Conservation (phyloP, 768 basidiomycete genomes). For the Rhodotorula taiwanensis region DNA sequence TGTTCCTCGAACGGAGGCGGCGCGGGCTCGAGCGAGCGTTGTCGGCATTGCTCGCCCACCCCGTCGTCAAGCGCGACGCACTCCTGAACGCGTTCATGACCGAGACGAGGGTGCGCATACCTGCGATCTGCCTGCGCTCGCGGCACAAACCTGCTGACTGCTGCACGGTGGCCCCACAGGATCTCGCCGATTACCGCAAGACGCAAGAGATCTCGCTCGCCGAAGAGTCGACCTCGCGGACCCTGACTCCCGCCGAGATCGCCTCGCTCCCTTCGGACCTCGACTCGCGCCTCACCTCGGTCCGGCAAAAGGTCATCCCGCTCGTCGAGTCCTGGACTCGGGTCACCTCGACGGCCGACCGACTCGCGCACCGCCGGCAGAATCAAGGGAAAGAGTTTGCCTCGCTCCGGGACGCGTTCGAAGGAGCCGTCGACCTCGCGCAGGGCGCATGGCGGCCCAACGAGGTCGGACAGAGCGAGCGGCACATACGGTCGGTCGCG, state of each 20-base stretch:
- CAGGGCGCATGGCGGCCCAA: conserved; percentile 12
- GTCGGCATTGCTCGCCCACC: conserved; percentile 83
- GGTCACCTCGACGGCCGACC: conserved; percentile 77
- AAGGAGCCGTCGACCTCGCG: conserved; percentile 51
- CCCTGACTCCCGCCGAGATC: conserved; percentile 50
- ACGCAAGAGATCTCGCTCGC: conserved; percentile 58
- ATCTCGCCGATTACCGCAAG: conserved; percentile 84
- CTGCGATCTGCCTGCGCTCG: not conserved
- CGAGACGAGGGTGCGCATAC: conserved; percentile 15
- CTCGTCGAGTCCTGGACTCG: conserved; percentile 89
- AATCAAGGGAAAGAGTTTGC: conserved; percentile 64
- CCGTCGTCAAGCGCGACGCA: conserved; percentile 57
- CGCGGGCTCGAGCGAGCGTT: conserved; percentile 58
- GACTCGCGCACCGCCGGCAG: conserved; percentile 80
- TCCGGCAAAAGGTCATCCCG: conserved; percentile 43
- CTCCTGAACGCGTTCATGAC: conserved; percentile 32
- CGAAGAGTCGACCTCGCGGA: conserved; percentile 63
- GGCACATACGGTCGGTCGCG: conserved; percentile 41
- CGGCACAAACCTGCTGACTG: not conserved
- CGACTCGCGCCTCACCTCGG: conserved; percentile 75
- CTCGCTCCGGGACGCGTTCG: conserved; percentile 65
- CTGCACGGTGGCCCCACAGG: conserved; percentile 44
- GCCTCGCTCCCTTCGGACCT: conserved; percentile 89
- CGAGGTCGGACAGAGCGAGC: conserved; percentile 12
- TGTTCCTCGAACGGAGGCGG: conserved; percentile 86